Conservation (phyloP, 257 asterid genomes). For the Gentiana macrophylla region DNA sequence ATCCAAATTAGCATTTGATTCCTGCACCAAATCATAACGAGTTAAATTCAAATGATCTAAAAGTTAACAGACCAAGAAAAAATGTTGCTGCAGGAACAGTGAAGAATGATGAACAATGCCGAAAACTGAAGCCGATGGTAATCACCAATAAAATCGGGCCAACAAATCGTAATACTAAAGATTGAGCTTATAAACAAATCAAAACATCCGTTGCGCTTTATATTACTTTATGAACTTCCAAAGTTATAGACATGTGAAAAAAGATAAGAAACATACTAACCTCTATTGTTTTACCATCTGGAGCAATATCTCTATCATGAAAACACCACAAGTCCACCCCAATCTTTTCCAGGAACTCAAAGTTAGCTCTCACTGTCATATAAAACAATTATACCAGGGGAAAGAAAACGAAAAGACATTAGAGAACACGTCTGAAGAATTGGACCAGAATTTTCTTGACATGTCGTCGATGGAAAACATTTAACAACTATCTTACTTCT, state of each 20-base stretch:
- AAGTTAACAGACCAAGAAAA: too few relatives aligned
- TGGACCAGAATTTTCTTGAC: background rate
- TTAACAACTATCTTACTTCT: constrained; percentile 41
- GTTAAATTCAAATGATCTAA: background rate
- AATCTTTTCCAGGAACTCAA: constrained; percentile 86
- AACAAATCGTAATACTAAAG: too few relatives aligned
- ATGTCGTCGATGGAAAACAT: too few relatives aligned
- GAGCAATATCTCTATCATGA: constrained; percentile 94
- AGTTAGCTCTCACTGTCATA: constrained; percentile 87
- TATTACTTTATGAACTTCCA: too few relatives aligned
- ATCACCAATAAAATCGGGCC: too few relatives aligned
- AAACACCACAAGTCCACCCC: constrained; percentile 93
- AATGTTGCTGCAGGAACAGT: too few relatives aligned
- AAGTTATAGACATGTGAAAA: background rate
- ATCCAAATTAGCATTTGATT: constrained; percentile 87
- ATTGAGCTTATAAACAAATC: too few relatives aligned
- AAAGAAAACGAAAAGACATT: background rate
- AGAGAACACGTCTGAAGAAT: background rate
- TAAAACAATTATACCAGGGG: constrained; percentile 9
- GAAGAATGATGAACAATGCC: too few relatives aligned
- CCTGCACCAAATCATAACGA: constrained; percentile 28
- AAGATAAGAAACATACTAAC: constrained; percentile 18
- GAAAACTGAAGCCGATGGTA: too few relatives aligned
- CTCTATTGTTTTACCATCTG: constrained; percentile 88
- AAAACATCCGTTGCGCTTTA: too few relatives aligned